Base-by-base conservation (phyloP, 2,329 filamentous ascomycete genomes). In the Botryotinia convoluta region DNA sequence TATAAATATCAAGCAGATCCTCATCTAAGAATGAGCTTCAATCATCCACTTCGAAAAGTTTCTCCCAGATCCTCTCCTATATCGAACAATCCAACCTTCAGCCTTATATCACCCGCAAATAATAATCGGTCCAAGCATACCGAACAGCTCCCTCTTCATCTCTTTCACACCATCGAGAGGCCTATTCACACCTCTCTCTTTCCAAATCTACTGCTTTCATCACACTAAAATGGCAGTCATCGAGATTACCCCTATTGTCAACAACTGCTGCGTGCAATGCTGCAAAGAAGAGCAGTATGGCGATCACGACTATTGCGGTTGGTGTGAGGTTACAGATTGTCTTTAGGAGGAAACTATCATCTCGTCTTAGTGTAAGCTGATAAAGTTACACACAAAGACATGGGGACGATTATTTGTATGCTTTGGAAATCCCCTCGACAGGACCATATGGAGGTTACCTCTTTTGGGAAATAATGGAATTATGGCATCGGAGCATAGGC, bases 221-320 rank as follows among this genome's bases (percentile, higher is more conserved):
- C 16, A 37, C 22, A 39, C 37, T 22, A 62, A 54, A 68, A 86
- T 86, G 85, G 81, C 82, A 77, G 78, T 83, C 81, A 82, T 83
- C 77, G 83, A 84, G 72, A 79, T 81, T 75, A 80, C 84, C 75
- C 82, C 83, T 72, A 84, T 86, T 73, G 83, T 86, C 81, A 83
- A 85, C 81, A 78, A 83, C 76, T 87, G 86, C 84, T 87, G 86
- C 82, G 83, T 83, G 39, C 86, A 84, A 77, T 87, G 86, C 81
- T 87, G 86, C 82, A 85, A 84, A 77, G 84, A 84, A 48, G 82
- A 84, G 71, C 84, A 87, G 77, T 84, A 84, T 72, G 72, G 85
- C 75, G 84, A 84, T 65, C 86, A 87, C 78, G 85, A 87, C 76
- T 85, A 84, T 78, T 87, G 85, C 79, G 81, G 81, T 14, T 83